A percentile compares a stretch with the other conserved stretches of the same genome.
Evolutionary conservation across 495 filamentous ascomycete species (phyloP).

Genomic region (Usnea hakonensis): DNA sequence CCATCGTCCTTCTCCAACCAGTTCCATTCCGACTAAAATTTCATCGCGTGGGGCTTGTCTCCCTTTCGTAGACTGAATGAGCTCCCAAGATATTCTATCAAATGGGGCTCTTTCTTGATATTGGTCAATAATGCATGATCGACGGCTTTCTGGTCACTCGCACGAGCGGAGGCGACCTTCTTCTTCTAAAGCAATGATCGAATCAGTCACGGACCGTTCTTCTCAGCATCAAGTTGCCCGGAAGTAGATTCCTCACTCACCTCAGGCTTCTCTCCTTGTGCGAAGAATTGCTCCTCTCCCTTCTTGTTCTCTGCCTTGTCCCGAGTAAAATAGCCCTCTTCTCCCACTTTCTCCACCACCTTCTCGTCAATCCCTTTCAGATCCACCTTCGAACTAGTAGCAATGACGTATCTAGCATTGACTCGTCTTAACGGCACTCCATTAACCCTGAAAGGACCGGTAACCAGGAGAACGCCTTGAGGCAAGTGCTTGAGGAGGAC

Average conservation of each 20-base stretch:
- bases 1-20: not conserved
- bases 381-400: constrained; percentile 85
- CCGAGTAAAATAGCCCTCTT: constrained; percentile 85
- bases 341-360: constrained; percentile 75
- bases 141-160: constrained; percentile 92
- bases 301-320: constrained; percentile 89
- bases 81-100: constrained; percentile 81
- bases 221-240: no score
- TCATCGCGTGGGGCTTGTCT: constrained; percentile 97
- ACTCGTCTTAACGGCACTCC: constrained; percentile 97
- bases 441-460: constrained; percentile 99
- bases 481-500: constrained; percentile 94
- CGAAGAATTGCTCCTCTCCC: constrained; percentile 93
- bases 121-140: constrained; percentile 84
- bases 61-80: constrained; percentile 95
- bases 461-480: constrained; percentile 96
- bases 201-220: not conserved
- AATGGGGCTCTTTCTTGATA: constrained; percentile 92
- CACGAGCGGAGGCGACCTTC: constrained; percentile 77
- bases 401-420: constrained; percentile 98
- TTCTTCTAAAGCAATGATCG: constrained; percentile 65
- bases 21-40: constrained; percentile 52
- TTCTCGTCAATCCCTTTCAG: constrained; percentile 71
- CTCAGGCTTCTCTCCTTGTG: constrained; percentile 94
- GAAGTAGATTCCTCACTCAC: constrained; percentile 47